phyloP scores from a whole-genome alignment of 805 yeast genomes.

The Lipomyces yamadae region DNA sequence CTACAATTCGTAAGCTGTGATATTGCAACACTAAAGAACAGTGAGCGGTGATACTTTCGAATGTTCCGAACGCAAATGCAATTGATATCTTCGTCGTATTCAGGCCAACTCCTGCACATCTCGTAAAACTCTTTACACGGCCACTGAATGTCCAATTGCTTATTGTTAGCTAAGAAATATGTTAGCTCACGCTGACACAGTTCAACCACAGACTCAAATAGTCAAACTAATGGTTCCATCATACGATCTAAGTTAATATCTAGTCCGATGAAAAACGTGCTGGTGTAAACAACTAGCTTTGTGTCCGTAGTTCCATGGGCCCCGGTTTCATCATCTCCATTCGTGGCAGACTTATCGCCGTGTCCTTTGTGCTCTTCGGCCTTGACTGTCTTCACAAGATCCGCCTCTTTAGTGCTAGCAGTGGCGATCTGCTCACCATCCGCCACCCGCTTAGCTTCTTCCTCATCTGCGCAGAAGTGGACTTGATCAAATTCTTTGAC shows the following conservation, averaged over 20 bases:
- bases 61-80: conserved; percentile 72
- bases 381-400: conserved; percentile 28
- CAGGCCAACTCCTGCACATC: conserved; percentile 73
- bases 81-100: conserved; percentile 64
- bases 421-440: conserved; percentile 58
- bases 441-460: conserved; percentile 62
- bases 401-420: conserved; percentile 41
- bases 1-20: conserved; percentile 29
- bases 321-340: conserved; percentile 39
- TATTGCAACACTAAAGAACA: background rate
- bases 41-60: conserved; percentile 52
- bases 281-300: conserved; percentile 57
- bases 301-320: conserved; percentile 34
- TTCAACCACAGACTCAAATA: background rate
- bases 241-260: conserved; percentile 52
- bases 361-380: conserved; percentile 34
- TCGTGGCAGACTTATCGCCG: conserved; percentile 41
- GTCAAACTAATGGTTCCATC: conserved; percentile 4
- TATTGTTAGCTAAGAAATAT: conserved; percentile 31
- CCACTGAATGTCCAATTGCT: conserved; percentile 72
- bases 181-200: background rate
- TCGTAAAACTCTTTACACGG: conserved; percentile 90
- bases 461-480: conserved; percentile 55
- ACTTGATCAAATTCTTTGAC: conserved; percentile 72
- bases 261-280: conserved; percentile 82